Base-by-base conservation (phyloP, 2,329 filamentous ascomycete genomes). In the Chrysoporthe cubensis region DNA sequence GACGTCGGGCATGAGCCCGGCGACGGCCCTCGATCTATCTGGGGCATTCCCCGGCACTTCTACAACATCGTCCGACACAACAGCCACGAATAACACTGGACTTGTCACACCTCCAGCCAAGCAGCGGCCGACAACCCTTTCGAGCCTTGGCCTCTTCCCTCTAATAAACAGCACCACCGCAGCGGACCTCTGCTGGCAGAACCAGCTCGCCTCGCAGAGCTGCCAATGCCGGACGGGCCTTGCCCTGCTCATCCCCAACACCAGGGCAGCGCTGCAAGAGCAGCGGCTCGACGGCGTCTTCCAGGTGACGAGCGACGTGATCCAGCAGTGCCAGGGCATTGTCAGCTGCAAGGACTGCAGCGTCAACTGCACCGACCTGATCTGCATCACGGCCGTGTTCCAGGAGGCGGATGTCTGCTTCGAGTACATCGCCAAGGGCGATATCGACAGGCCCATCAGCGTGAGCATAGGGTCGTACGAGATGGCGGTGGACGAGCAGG, bases 331-430 rank as follows among this genome's bases (percentile, higher is more conserved):
- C 56, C 46, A 62, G 21, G n/a, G 42, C 2, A 61, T 66, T 16
- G 58, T 62, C 7, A 11, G 42, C 4, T 66, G 64, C 14, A 9
- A 9, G 21, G n/a, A 7, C 7, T 62, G 57, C 16, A 11, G n/a
- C 1, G 46, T 50, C 37, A 66, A 52, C n/a, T 66, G 64, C 21
- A 61, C 64, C 3, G 64, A 66, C 46, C 26, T 66, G 46, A 66
- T 62, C 57, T 66, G 64, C 14, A 66, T 66, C 4, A 40, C 61
- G 13, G 58, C 57, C 32, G 46, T 66, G n/a, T 54, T 66, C 37
- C 64, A 60, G 46, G 44, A 66, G 37, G 50, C 57, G 11, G 56
- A 66, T 26, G 44, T 5, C 4, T 66, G 57, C 64, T 66, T 66
- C 26, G 64, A 42, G 2, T 54, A 43, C 21, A 32, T 56, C 4